These are phyloP conservation scores for Pulicaria dysenterica DNA, from an alignment of 129 eudicot genomes.

Conservation along the genomic window DNA sequence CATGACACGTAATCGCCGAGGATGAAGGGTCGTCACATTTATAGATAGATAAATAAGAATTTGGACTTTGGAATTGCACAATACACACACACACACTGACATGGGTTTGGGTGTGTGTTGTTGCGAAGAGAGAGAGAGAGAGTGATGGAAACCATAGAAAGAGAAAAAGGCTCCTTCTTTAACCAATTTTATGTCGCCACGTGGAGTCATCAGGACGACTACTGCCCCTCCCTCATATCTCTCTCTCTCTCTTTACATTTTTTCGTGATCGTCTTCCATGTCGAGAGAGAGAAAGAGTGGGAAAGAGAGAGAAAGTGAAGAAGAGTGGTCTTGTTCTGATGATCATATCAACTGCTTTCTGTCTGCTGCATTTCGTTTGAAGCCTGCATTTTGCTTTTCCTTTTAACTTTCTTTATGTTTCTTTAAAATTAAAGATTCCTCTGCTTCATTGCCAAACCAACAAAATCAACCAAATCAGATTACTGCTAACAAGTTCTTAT, in stretches of 20 bases:
- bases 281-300: conserved; percentile 7
- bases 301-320: background rate
- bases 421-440: too few relatives aligned
- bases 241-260: conserved; percentile 25
- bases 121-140: conserved; percentile 30
- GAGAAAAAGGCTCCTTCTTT: conserved; percentile 33
- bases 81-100: conserved; percentile 33
- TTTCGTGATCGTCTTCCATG: conserved; percentile 15
- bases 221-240: conserved; percentile 28
- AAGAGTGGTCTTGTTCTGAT: conserved; percentile 1
- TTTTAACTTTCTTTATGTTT: background rate
- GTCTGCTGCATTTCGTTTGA: conserved; percentile 19
- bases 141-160: conserved; percentile 18
- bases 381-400: conserved; percentile 17
- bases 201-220: conserved; percentile 37
- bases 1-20: conserved; percentile 37
- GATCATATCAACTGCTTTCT: conserved; percentile 30
- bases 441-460: background rate
- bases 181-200: conserved; percentile 34
- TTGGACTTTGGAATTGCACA: conserved; percentile 25
- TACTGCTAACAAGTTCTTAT: too few relatives aligned
- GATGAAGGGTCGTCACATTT: conserved; percentile 11
- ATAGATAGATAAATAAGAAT: conserved; percentile 19
- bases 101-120: conserved; percentile 36
- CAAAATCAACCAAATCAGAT: too few relatives aligned